Conservation (phyloP, 805 yeast genomes). For the Wickerhamomyces strasburgensis region DNA sequence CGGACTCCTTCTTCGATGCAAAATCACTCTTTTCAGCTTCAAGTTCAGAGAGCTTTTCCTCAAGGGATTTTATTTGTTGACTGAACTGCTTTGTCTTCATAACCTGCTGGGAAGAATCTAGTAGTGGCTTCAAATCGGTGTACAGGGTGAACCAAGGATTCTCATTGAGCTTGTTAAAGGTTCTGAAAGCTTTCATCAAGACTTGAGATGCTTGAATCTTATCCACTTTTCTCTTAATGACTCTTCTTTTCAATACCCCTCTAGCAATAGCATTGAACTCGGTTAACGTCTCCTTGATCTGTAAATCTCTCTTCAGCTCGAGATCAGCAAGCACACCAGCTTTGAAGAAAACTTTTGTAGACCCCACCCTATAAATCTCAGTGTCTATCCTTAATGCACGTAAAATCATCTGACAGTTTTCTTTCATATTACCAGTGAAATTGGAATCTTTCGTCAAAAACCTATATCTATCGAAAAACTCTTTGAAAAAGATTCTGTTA, state of each 20-base stretch:
- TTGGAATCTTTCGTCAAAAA: constrained; percentile 53
- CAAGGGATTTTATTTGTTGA: constrained; percentile 50
- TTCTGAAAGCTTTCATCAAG: constrained; percentile 54
- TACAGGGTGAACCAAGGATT: constrained; percentile 81
- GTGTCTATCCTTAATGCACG: constrained; percentile 66
- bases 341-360: constrained; percentile 88
- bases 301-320: constrained; percentile 70
- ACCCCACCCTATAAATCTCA: constrained; percentile 81
- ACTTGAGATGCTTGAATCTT: constrained; percentile 67
- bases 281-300: constrained; percentile 50
- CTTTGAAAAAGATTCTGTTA: constrained; percentile 78
- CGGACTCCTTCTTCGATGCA: constrained; percentile 24
- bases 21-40: constrained; percentile 28
- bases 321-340: constrained; percentile 93
- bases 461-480: constrained; percentile 70
- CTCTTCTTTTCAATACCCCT: constrained; percentile 56
- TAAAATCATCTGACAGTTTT: constrained; percentile 64
- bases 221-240: constrained; percentile 43
- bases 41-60: constrained; percentile 36
- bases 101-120: constrained; percentile 58
- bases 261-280: constrained; percentile 59
- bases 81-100: constrained; percentile 52
- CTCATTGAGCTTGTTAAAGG: constrained; percentile 41
- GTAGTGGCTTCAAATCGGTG: constrained; percentile 66
- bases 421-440: constrained; percentile 44